phyloP scores from a whole-genome alignment of 2,329 filamentous ascomycete genomes.

The Kalmusia sp. region DNA sequence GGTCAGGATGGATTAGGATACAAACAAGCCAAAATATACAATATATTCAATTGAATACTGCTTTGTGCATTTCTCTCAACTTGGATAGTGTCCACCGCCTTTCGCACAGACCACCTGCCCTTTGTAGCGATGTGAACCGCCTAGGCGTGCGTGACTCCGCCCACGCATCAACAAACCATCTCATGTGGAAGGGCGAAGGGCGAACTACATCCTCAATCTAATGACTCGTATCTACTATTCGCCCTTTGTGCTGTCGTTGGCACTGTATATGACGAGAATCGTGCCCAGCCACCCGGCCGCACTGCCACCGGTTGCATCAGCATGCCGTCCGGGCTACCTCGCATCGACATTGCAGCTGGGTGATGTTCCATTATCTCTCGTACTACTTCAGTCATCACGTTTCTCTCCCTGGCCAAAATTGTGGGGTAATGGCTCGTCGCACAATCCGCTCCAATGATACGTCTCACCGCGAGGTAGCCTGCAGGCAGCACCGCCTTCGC shows the following conservation, averaged over 20 bases:
- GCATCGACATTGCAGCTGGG: too few species aligned
- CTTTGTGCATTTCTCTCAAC: too few species aligned
- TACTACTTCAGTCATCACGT: background rate
- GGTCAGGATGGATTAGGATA: too few species aligned
- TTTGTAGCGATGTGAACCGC: too few species aligned
- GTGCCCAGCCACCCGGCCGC: background rate
- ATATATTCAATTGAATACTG: too few species aligned
- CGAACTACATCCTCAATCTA: background rate
- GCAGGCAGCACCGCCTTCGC: conserved; percentile 31
- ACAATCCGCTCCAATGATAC: conserved; percentile 25
- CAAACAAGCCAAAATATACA: too few species aligned
- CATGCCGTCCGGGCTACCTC: background rate
- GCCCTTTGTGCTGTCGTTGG: background rate
- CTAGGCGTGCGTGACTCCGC: conserved; percentile 1
- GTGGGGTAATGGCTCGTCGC: conserved; percentile 6
- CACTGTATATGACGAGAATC: too few species aligned
- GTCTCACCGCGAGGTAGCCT: conserved; percentile 30
- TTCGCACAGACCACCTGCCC: background rate
- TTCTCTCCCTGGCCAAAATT: background rate
- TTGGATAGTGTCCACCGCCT: too few species aligned
- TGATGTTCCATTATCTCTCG: too few species aligned
- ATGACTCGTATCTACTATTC: background rate
- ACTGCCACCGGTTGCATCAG: background rate
- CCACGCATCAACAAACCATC: background rate
- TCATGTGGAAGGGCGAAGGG: conserved; percentile 19